Conservation (phyloP, 306 rosid species). For the Comarum palustre region DNA sequence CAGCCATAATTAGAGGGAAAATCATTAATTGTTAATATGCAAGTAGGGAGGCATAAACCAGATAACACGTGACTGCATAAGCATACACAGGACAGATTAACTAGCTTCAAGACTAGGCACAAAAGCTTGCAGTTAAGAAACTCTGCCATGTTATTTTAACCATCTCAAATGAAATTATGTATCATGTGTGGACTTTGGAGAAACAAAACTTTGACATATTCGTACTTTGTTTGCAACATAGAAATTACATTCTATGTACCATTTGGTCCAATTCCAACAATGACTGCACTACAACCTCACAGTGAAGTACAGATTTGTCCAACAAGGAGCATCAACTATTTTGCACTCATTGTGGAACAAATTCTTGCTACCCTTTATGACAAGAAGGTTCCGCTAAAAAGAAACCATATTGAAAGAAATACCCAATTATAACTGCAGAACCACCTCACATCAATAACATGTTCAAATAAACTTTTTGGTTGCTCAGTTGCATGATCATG, state of each 20-base stretch:
- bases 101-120: not conserved
- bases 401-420: not conserved
- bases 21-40: not conserved
- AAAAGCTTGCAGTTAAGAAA: not conserved
- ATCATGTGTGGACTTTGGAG: not conserved
- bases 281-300: not conserved
- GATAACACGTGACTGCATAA: not conserved
- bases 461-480: not conserved
- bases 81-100: not conserved
- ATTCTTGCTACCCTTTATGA: not conserved
- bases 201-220: not conserved
- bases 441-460: not conserved
- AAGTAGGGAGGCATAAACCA: not conserved
- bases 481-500: not conserved
- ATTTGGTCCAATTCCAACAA: not conserved
- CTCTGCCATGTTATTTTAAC: not conserved
- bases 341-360: not conserved
- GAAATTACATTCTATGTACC: not conserved
- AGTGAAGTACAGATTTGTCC: not conserved
- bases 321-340: not conserved
- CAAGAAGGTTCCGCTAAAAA: slow-evolving; percentile 2
- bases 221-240: not conserved
- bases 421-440: not conserved
- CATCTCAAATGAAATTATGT: not conserved
- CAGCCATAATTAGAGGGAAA: not conserved